phyloP scores from a whole-genome alignment of 495 filamentous ascomycete species.

The Trichoderma erinaceum region DNA sequence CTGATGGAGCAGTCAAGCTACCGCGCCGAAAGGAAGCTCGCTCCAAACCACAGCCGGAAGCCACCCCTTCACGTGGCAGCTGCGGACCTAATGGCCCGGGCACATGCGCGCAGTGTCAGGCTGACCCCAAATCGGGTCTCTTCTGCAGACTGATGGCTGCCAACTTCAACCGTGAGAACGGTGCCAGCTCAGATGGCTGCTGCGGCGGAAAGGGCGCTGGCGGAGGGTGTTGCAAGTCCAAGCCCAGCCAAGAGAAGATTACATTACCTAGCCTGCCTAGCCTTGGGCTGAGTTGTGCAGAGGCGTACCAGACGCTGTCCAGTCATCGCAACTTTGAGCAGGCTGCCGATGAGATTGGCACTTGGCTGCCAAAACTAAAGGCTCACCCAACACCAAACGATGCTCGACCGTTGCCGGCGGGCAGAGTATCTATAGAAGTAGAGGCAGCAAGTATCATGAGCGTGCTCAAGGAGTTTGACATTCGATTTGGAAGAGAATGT shows the following conservation, averaged over 20 bases:
- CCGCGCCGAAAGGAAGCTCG: slow-evolving; percentile 28
- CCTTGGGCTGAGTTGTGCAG: slow-evolving; percentile 58
- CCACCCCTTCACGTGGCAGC: slow-evolving; percentile 20
- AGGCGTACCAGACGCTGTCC: slow-evolving; percentile 74
- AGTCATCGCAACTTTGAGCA: slow-evolving; percentile 73
- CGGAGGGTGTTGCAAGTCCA: slow-evolving; percentile 35
- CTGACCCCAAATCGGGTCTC: slow-evolving; percentile 70
- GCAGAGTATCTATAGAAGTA: slow-evolving; percentile 63
- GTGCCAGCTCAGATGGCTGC: slow-evolving; percentile 44
- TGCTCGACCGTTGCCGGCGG: slow-evolving; percentile 5
- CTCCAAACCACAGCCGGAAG: not conserved
- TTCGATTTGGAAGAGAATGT: slow-evolving; percentile 53
- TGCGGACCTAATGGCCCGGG: slow-evolving; percentile 69
- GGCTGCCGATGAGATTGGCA: slow-evolving; percentile 66
- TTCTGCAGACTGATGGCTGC: slow-evolving; percentile 83
- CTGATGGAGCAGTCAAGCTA: slow-evolving; percentile 44
- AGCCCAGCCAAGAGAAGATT: slow-evolving; percentile 11
- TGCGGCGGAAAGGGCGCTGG: slow-evolving; percentile 33
- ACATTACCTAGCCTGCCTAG: slow-evolving; percentile 12
- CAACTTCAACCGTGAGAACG: slow-evolving; percentile 40
- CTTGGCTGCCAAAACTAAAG: slow-evolving; percentile 68
- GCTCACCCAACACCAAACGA: slow-evolving; percentile 40
- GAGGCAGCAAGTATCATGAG: slow-evolving; percentile 84
- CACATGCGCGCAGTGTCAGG: slow-evolving; percentile 70
- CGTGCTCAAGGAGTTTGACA: slow-evolving; percentile 75